Evolutionary conservation across 2,329 filamentous ascomycete species (phyloP), one percentile per base, ranked within the genome.

Genomic region (Fusarium nematophilum): DNA sequence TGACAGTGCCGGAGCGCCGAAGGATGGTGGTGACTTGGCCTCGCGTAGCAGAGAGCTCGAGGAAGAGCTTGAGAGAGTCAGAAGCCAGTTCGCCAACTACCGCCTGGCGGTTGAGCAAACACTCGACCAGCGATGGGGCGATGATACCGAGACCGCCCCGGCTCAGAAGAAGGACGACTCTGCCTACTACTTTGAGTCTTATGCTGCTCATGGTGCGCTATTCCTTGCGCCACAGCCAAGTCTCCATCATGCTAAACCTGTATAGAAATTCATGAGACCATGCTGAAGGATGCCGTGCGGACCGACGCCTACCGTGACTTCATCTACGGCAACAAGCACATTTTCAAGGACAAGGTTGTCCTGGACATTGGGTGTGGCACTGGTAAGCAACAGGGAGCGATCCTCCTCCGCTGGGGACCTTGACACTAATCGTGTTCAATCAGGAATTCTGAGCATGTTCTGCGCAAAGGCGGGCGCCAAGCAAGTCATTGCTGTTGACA

Each of bases 301-400:
- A 98, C 93, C 9, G 91, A 97, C 69, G 90, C 92, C 3, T 98
- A 98, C 77, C 88, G 93, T 38, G 93, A 98, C 76, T 97, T 97
- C 73, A 93, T 97, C 70, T 97, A 97, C 78, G 86, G 88, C 65
- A 92, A 97, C 79, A 95, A 96, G 75, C 81, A 92, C 64, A 79
- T 97, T 4, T 97, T 97, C 76, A 86, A 88, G 26, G 91, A 87
- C 69, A 97, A 96, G 78, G 86, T 89, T 9, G 91, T 97, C 10
- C 85, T 98, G 6, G 93, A 98, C 71, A 93, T 97, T 62, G 93
- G 93, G 43, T 97, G 93, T 70, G 91, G 89, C 40, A 90, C 88
- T 21, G 84, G 83, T 82, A 73, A 72, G 76, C 39, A 21, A 27
- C 17, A 69, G 42, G 9, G 31, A 11, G 6, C 10, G 10, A 75